These are phyloP conservation scores for Syzygium grande DNA, from an alignment of 345 rosid genomes.

Conservation along the genomic window DNA sequence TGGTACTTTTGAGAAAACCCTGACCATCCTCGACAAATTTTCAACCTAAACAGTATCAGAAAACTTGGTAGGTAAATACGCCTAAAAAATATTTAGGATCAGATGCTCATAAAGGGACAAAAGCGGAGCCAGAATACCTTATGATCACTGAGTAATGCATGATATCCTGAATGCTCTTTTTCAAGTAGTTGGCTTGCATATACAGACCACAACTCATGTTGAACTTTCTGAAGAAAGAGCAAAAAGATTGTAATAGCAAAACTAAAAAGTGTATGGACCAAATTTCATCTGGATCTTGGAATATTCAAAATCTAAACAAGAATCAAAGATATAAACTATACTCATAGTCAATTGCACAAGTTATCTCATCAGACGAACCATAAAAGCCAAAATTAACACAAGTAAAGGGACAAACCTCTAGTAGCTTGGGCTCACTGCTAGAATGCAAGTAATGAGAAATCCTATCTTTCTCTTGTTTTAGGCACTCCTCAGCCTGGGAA, in stretches of 20 bases:
- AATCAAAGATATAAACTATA: neutral
- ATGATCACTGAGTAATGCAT: slow-evolving; percentile 71
- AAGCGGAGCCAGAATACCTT: slow-evolving; percentile 33
- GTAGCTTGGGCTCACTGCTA: slow-evolving; percentile 40
- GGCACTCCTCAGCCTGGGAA: slow-evolving; percentile 50
- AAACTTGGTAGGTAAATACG: neutral
- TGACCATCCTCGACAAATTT: slow-evolving; percentile 91
- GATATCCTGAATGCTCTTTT: slow-evolving; percentile 88
- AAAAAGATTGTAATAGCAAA: neutral
- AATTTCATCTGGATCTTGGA: neutral
- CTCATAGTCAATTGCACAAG: neutral
- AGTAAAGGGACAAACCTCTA: slow-evolving; percentile 34
- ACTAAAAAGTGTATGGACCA: neutral
- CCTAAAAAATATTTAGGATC: neutral
- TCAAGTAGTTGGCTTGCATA: slow-evolving; percentile 60
- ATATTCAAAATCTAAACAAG: neutral
- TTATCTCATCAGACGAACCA: neutral
- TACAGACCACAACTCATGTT: slow-evolving; percentile 63
- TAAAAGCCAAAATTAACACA: neutral
- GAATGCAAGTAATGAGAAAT: slow-evolving; percentile 40
- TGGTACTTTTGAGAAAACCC: slow-evolving; percentile 65
- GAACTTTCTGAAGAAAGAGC: slow-evolving; percentile 59
- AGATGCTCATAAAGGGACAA: neutral
- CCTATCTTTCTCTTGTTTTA: slow-evolving; percentile 46
- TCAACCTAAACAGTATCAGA: slow-evolving; percentile 39